These are phyloP conservation scores for Eragrostis tef DNA, from an alignment of 202 grass and related monocot species.

Conservation along the genomic window DNA sequence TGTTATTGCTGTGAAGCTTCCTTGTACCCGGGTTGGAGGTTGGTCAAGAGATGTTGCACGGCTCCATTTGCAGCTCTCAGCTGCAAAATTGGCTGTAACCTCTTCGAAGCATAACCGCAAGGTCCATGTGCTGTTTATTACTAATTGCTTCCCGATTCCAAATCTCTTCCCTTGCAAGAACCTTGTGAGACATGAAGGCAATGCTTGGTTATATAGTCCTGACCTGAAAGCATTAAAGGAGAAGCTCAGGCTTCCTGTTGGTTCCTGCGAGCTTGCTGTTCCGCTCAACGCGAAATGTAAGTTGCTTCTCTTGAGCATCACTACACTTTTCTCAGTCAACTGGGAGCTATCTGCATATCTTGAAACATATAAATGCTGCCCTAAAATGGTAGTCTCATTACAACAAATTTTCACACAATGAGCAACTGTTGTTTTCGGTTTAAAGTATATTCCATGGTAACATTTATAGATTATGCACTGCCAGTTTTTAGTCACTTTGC, in stretches of 20 bases:
- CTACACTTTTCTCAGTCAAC: neutral
- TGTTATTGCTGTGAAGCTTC: conserved; percentile 78
- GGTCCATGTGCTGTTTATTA: conserved; percentile 68
- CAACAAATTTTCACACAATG: neutral
- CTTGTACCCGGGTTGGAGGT: conserved; percentile 53
- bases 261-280: conserved; percentile 80
- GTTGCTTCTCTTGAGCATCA: neutral
- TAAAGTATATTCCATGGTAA: conserved; percentile 1
- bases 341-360: neutral
- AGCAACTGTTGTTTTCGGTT: conserved; percentile 24
- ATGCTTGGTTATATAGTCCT: conserved; percentile 75
- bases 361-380: conserved; percentile 5
- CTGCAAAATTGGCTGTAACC: conserved; percentile 56
- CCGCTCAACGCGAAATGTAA: conserved; percentile 78
- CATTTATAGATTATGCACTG: neutral
- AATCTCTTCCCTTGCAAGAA: conserved; percentile 96
- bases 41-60: no score
- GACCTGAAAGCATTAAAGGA: conserved; percentile 60
- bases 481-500: neutral
- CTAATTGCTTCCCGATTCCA: conserved; percentile 69
- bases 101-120: conserved; percentile 46
- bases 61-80: no score
- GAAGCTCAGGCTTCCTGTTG: conserved; percentile 73
- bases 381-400: no score
- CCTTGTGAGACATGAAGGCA: conserved; percentile 69